phyloP scores from a whole-genome alignment of 140 eudicot species.

The Senecio squalidus region DNA sequence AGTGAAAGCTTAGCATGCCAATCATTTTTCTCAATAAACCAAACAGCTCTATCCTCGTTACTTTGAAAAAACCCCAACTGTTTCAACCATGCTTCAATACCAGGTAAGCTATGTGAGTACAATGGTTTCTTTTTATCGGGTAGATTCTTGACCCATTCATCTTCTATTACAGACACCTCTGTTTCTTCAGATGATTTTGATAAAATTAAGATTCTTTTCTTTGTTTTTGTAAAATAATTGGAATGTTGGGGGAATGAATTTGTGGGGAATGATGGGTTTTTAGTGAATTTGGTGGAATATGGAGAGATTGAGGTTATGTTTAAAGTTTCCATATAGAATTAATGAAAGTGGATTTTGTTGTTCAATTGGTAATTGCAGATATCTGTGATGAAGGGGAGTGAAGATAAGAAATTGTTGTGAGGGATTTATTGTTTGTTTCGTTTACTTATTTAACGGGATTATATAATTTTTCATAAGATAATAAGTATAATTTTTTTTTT shows the following conservation, averaged over 20 bases:
- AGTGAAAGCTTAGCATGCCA: conserved; percentile 94
- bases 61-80: conserved; percentile 76
- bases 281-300: conserved; percentile 11
- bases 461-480: no score
- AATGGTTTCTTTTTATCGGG: conserved; percentile 91
- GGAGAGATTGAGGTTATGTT: conserved; percentile 27
- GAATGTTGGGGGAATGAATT: conserved; percentile 15
- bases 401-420: no score
- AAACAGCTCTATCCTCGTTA: conserved; percentile 75
- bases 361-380: conserved; percentile 21
- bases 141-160: conserved; percentile 71
- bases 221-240: conserved; percentile 14
- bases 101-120: conserved; percentile 85
- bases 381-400: conserved; percentile 15
- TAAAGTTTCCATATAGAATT: conserved; percentile 17
- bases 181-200: conserved; percentile 51
- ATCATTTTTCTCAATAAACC: conserved; percentile 71
- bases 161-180: conserved; percentile 32
- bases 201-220: conserved; percentile 20
- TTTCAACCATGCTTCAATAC: conserved; percentile 78
- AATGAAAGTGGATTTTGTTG: neutral
- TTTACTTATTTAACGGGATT: no score
- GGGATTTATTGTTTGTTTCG: no score
- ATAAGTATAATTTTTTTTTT: no score
- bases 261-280: conserved; percentile 8